Conservation (phyloP, 371 early-diverging fungal genomes). For the Mortierella sp. region DNA sequence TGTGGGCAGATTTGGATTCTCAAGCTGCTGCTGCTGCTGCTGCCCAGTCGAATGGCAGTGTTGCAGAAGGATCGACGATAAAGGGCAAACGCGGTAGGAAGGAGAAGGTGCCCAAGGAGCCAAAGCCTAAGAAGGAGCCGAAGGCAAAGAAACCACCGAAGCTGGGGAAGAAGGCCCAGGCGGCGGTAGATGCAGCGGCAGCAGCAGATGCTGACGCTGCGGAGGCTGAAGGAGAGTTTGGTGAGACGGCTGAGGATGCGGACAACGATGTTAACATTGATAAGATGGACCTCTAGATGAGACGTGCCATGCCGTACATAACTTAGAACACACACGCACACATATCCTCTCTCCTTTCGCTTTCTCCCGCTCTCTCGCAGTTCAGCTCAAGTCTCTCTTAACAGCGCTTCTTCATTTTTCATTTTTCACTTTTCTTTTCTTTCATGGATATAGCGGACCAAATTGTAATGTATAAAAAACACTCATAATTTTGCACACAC, state of each 20-base stretch:
- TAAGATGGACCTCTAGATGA: constrained; percentile 21
- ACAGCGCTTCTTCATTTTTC: too few relatives aligned
- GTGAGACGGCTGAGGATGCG: constrained; percentile 1
- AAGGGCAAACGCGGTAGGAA: constrained; percentile 30
- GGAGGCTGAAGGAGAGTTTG: neutral
- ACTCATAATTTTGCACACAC: too few relatives aligned
- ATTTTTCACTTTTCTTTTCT: too few relatives aligned
- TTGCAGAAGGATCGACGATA: constrained; percentile 10
- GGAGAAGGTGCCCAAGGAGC: constrained; percentile 46
- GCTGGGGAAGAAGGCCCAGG: constrained; percentile 41
- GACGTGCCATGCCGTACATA: too few relatives aligned
- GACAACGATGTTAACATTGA: constrained; percentile 18
- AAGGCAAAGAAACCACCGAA: constrained; percentile 38
- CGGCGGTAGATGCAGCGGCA: constrained; percentile 42
- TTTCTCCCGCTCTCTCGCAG: too few relatives aligned
- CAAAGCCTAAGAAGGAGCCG: constrained; percentile 46
- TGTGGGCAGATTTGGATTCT: constrained; percentile 44
- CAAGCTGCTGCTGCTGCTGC: constrained; percentile 1
- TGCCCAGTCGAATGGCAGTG: constrained; percentile 58
- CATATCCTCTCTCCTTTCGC: neutral
- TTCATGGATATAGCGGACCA: too few relatives aligned
- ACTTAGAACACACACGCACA: neutral
- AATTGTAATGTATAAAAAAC: too few relatives aligned
- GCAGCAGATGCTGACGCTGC: constrained; percentile 38
- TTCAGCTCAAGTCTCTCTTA: too few relatives aligned